These are phyloP conservation scores for Leishmania turanica DNA, from an alignment of 208 protist genomes.

Conservation along the genomic window DNA sequence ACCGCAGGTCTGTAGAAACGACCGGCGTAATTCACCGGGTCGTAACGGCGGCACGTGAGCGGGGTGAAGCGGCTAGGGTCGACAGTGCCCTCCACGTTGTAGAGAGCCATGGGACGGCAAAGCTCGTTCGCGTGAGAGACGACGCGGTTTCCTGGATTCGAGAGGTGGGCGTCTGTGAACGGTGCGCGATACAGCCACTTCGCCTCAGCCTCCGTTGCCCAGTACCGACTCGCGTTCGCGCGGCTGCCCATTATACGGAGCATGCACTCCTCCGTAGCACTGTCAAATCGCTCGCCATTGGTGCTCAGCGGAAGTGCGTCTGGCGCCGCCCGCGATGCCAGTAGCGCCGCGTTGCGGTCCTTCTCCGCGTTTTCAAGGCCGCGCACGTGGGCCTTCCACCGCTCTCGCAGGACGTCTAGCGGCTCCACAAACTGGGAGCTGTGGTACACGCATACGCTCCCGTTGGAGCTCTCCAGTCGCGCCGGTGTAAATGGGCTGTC, in stretches of 20 bases:
- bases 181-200: conserved; percentile 45
- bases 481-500: conserved; percentile 13
- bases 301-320: conserved; percentile 42
- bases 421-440: conserved; percentile 39
- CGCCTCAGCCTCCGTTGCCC: conserved; percentile 69
- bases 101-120: conserved; percentile 34
- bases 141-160: conserved; percentile 15
- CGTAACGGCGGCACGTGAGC: conserved; percentile 56
- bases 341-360: background rate
- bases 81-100: conserved; percentile 50
- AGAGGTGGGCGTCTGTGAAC: conserved; percentile 37
- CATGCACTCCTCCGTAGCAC: conserved; percentile 25
- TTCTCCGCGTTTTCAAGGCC: background rate
- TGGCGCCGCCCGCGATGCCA: background rate
- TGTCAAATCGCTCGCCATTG: conserved; percentile 69
- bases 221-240: conserved; percentile 41
- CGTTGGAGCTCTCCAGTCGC: conserved; percentile 27
- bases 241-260: background rate
- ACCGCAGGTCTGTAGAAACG: conserved; percentile 40
- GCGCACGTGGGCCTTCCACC: conserved; percentile 17
- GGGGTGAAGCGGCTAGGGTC: conserved; percentile 39
- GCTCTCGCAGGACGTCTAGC: conserved; percentile 22
- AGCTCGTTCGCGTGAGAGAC: background rate
- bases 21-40: conserved; percentile 59
- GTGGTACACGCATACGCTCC: conserved; percentile 48